phyloP scores from a whole-genome alignment of 1,284 basidiomycete species.

The Termitomyces sp. region DNA sequence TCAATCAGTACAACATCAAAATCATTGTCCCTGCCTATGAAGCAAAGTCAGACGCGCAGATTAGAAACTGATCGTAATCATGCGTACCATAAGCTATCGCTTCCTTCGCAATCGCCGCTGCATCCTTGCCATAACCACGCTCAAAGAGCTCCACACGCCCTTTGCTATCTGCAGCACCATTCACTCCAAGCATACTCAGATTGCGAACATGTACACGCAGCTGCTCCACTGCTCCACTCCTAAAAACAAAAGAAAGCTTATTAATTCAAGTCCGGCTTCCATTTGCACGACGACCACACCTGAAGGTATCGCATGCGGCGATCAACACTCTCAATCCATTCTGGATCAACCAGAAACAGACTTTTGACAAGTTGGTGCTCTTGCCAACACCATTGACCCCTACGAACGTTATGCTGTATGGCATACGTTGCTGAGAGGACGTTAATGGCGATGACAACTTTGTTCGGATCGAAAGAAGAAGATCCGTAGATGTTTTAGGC shows the following conservation, averaged over 20 bases:
- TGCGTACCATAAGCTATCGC: slow-evolving; percentile 81
- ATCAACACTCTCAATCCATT: slow-evolving; percentile 92
- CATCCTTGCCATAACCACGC: slow-evolving; percentile 97
- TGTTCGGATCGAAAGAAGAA: slow-evolving; percentile 76
- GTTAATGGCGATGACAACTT: slow-evolving; percentile 67
- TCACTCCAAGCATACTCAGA: slow-evolving; percentile 79
- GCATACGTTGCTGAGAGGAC: slow-evolving; percentile 71
- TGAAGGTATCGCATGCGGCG: slow-evolving; percentile 98
- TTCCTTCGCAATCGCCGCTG: slow-evolving; percentile 94
- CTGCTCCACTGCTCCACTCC: slow-evolving; percentile 97
- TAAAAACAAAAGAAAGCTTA: slow-evolving; percentile 22
- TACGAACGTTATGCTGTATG: slow-evolving; percentile 94
- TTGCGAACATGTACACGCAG: slow-evolving; percentile 95
- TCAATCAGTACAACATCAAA: slow-evolving; percentile 96
- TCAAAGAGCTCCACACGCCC: slow-evolving; percentile 90
- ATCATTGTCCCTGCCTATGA: slow-evolving; percentile 72
- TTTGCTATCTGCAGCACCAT: slow-evolving; percentile 63
- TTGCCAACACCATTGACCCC: slow-evolving; percentile 99
- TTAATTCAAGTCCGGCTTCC: neutral
- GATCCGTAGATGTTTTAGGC: slow-evolving; percentile 94
- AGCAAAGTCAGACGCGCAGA: neutral
- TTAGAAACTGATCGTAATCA: neutral
- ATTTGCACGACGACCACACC: slow-evolving; percentile 38
- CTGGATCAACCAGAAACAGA: slow-evolving; percentile 98
- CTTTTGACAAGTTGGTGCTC: slow-evolving; percentile 96